Conservation (phyloP, 2,329 filamentous ascomycete genomes). For the Corynespora cassiicola region DNA sequence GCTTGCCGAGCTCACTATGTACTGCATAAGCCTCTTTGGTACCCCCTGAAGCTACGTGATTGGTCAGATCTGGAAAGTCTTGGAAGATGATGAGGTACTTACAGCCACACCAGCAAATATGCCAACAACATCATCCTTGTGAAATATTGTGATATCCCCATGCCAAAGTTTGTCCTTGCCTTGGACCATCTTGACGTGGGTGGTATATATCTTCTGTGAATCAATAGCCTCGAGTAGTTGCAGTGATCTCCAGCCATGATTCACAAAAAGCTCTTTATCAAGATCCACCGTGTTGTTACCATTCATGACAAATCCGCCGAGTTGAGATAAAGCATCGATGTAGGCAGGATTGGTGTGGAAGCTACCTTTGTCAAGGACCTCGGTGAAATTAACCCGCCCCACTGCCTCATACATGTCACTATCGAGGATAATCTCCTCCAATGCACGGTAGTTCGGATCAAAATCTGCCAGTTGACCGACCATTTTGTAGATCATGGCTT, state of each 20-base stretch:
- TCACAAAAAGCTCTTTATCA: conserved; percentile 19
- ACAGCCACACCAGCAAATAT: conserved; percentile 9
- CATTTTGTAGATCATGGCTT: no score
- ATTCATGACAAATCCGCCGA: conserved; percentile 26
- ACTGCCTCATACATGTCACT: conserved; percentile 18
- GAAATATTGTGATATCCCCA: conserved; percentile 17
- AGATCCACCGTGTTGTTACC: conserved; percentile 14
- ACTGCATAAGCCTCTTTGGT: no score
- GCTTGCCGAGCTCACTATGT: no score
- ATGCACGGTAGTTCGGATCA: conserved; percentile 14
- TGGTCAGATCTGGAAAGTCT: conserved; percentile 43
- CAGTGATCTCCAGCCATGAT: conserved; percentile 25
- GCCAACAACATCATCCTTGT: conserved; percentile 13
- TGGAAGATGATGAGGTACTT: conserved; percentile 40
- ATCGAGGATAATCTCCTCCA: conserved; percentile 23
- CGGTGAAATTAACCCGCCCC: conserved; percentile 10
- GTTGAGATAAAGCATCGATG: conserved; percentile 20
- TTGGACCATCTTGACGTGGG: conserved; percentile 15
- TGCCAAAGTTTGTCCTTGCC: conserved; percentile 6
- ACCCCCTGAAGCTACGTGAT: no score
- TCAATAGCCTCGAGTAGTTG: conserved; percentile 12
- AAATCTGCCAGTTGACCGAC: conserved; percentile 20
- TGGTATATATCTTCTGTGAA: conserved; percentile 10
- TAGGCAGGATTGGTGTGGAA: conserved; percentile 13
- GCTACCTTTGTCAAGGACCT: conserved; percentile 6